Evolutionary conservation across 768 basidiomycete species (phyloP), one percentile per base, ranked within the genome.

Genomic region (Mycena filopes): DNA sequence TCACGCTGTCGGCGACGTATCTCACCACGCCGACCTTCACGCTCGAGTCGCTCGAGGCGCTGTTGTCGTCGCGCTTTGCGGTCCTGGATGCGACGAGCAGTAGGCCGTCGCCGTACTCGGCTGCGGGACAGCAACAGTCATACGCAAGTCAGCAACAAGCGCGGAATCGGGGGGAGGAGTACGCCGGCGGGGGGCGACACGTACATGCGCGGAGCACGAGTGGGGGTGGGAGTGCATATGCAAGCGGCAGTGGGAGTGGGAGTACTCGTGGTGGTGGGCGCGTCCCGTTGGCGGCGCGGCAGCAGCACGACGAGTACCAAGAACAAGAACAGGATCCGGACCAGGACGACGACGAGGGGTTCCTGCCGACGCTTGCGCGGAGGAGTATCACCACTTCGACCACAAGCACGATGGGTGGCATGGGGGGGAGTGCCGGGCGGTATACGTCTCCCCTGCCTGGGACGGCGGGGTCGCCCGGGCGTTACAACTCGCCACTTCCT

Each of bases 11-110:
- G 11, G 77, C 84, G 38, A 87, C 85, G 28, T 94, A 92, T 76
- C 86, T 94, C 49, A 80, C 84, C 15, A 78, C 84, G 1, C 91
- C 92, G 5, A 80, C 84, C 70, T 94, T 94, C 80, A 83, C 87
- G 66, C 78, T 94, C 31, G 91, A 93, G 75, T 90, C 92, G 68
- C 82, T 89, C 33, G 93, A 95, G 76, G 89, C 90, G 1, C 78
- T 93, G 2, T 80, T 94, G 6, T 93, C 91, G 3, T 90, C 89
- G 4, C 81, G 87, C 16, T 92, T 95, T 71, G 81, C 91, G 26
- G 89, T 89, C 1, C 81, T 87, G 58, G 90, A 92, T 69, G 85
- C 87, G 69, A 20, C 54, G 36, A n/a, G n/a, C n/a, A n/a, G n/a
- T n/a, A n/a, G n/a, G n/a, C n/a, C n/a, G n/a, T n/a, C n/a, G n/a